Conservation (phyloP, 106 monocot genomes). For the Dioscorea dumetorum region DNA sequence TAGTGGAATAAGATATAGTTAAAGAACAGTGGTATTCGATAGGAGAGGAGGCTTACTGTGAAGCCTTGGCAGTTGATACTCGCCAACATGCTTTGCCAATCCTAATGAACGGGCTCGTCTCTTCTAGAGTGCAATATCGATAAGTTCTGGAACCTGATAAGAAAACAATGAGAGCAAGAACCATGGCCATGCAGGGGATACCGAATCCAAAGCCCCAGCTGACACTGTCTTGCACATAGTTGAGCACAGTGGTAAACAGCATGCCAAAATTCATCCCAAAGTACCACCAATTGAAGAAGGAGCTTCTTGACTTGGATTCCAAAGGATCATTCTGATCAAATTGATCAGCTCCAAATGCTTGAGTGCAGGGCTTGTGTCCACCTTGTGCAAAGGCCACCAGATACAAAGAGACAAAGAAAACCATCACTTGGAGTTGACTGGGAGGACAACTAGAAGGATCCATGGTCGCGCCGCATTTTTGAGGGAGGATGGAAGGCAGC, state of each 20-base stretch:
- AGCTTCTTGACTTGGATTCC: constrained; percentile 14
- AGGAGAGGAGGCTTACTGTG: not conserved
- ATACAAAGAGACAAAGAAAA: constrained; percentile 30
- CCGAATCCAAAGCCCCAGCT: constrained; percentile 31
- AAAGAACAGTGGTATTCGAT: not conserved
- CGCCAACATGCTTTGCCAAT: constrained; percentile 7
- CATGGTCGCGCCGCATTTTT: not conserved
- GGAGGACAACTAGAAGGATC: constrained; percentile 5
- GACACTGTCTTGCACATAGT: constrained; percentile 24
- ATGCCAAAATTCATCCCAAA: constrained; percentile 14
- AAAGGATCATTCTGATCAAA: constrained; percentile 24
- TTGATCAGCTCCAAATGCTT: constrained; percentile 40
- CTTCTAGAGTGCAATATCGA: constrained; percentile 5
- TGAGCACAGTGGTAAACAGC: constrained; percentile 1
- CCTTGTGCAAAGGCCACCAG: constrained; percentile 28
- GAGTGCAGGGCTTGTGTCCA: constrained; percentile 30
- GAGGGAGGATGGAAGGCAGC: constrained; percentile 14
- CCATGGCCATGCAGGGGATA: constrained; percentile 15
- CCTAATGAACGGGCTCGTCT: not conserved
- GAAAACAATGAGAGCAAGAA: constrained; percentile 16
- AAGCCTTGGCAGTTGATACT: constrained; percentile 8
- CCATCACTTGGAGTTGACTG: constrained; percentile 5
- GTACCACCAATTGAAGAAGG: constrained; percentile 49
- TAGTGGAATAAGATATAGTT: not conserved
- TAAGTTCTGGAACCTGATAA: constrained; percentile 15